A percentile compares a stretch with the other conserved stretches of the same genome.
Evolutionary conservation across 768 basidiomycete genomes (phyloP).

Genomic region (Tubosaeta brunneosetosa): DNA sequence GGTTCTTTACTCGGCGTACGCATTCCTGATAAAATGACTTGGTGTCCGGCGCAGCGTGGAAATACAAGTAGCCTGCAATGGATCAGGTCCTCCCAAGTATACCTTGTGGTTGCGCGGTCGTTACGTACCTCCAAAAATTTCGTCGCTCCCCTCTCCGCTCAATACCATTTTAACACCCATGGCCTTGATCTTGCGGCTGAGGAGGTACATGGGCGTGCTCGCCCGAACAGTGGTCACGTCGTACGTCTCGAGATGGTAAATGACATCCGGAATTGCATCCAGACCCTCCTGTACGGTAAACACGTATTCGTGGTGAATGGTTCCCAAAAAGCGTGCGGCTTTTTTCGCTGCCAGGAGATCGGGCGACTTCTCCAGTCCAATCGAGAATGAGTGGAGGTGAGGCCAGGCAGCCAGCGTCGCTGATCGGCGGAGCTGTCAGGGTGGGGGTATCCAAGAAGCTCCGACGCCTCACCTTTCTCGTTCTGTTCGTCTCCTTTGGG

Average conservation of each 20-base stretch:
- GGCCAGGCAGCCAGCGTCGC: constrained; percentile 87
- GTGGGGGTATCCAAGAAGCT: background rate
- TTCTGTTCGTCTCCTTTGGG: constrained; percentile 42
- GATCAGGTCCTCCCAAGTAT: constrained; percentile 3
- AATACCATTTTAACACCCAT: constrained; percentile 99
- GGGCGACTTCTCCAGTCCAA: constrained; percentile 92
- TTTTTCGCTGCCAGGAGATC: constrained; percentile 92
- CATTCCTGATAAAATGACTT: constrained; percentile 92
- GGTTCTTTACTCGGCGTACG: constrained; percentile 92
- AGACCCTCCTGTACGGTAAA: constrained; percentile 98
- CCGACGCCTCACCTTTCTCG: constrained; percentile 49
- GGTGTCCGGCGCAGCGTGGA: constrained; percentile 93
- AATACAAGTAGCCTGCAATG: constrained; percentile 87
- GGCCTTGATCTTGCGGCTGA: constrained; percentile 97
- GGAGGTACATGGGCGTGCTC: constrained; percentile 97
- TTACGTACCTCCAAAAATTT: constrained; percentile 84
- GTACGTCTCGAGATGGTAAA: constrained; percentile 97
- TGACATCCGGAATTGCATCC: constrained; percentile 95
- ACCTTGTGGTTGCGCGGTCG: background rate
- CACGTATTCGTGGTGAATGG: constrained; percentile 94
- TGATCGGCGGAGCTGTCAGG: constrained; percentile 24
- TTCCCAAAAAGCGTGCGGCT: constrained; percentile 89
- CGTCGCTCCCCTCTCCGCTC: constrained; percentile 95
- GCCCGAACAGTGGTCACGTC: constrained; percentile 98
- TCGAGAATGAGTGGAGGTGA: constrained; percentile 94